Evolutionary conservation across 345 rosid species (phyloP).

Genomic region (Eucalyptus decipiens): DNA sequence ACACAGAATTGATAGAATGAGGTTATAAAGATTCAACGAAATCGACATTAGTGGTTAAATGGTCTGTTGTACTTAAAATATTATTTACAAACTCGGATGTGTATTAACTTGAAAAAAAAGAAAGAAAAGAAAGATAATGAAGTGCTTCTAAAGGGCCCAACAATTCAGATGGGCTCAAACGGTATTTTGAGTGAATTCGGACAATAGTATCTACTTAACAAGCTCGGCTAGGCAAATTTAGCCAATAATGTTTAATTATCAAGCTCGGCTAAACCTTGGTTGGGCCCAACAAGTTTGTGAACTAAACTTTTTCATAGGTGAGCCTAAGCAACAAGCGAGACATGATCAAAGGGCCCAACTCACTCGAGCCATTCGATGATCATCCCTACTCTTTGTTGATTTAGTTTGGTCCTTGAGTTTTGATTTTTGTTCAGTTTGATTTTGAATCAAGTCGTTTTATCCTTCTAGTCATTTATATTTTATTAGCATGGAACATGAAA

Average conservation of each 20-base stretch:
- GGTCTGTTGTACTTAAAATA: neutral
- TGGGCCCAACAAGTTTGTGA: neutral
- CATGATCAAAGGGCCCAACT: neutral
- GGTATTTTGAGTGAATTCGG: neutral
- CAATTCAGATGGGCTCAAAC: neutral
- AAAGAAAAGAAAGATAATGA: neutral
- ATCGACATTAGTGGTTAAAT: neutral
- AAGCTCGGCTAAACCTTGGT: neutral
- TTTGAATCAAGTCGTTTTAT: neutral
- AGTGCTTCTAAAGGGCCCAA: neutral
- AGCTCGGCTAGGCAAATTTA: neutral
- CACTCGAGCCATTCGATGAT: neutral
- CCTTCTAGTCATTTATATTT: neutral
- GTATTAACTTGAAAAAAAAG: neutral
- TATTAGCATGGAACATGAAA: neutral
- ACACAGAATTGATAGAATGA: neutral
- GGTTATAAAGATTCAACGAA: neutral
- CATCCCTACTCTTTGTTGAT: neutral
- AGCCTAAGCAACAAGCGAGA: neutral
- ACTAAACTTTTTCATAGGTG: neutral
- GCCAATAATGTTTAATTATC: neutral
- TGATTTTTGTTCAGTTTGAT: neutral
- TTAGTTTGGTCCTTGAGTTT: neutral
- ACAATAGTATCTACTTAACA: neutral
- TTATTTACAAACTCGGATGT: neutral